Conservation (phyloP, 2,329 filamentous ascomycete species). For the Onygenales sp. region DNA sequence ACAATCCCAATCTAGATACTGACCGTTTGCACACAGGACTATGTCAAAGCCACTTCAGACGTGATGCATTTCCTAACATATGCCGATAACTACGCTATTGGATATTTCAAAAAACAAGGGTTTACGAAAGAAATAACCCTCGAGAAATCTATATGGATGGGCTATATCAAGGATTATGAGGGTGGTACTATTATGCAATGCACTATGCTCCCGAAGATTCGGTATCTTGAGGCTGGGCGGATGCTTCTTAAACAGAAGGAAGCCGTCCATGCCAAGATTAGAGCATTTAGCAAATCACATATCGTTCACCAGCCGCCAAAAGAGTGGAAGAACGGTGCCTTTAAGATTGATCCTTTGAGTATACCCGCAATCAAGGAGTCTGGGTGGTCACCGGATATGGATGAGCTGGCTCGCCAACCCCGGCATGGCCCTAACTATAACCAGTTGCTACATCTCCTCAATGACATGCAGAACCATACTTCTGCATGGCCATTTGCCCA, state of each 20-base stretch:
- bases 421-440: slow-evolving; percentile 96
- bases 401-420: slow-evolving; percentile 86
- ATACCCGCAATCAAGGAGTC: slow-evolving; percentile 84
- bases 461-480: slow-evolving; percentile 88
- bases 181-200: slow-evolving; percentile 99
- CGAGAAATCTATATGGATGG: slow-evolving; percentile 89
- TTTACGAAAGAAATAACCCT: slow-evolving; percentile 98
- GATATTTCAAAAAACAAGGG: slow-evolving; percentile 98
- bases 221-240: slow-evolving; percentile 83
- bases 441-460: slow-evolving; percentile 82
- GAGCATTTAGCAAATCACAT: slow-evolving; percentile 81
- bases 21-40: slow-evolving; percentile 47
- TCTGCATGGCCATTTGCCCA: slow-evolving; percentile 91
- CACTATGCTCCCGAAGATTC: slow-evolving; percentile 87
- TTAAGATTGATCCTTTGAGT: slow-evolving; percentile 70
- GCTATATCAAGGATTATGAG: slow-evolving; percentile 99
- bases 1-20: slow-evolving; percentile 1
- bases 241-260: slow-evolving; percentile 98
- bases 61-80: slow-evolving; percentile 99
- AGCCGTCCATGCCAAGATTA: slow-evolving; percentile 87
- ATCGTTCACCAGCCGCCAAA: slow-evolving; percentile 76
- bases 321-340: slow-evolving; percentile 69
- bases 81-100: slow-evolving; percentile 96
- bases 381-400: slow-evolving; percentile 96
- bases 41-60: slow-evolving; percentile 90